These are phyloP conservation scores for Schrenkiella parvula DNA, from an alignment of 345 rosid species.

Conservation along the genomic window DNA sequence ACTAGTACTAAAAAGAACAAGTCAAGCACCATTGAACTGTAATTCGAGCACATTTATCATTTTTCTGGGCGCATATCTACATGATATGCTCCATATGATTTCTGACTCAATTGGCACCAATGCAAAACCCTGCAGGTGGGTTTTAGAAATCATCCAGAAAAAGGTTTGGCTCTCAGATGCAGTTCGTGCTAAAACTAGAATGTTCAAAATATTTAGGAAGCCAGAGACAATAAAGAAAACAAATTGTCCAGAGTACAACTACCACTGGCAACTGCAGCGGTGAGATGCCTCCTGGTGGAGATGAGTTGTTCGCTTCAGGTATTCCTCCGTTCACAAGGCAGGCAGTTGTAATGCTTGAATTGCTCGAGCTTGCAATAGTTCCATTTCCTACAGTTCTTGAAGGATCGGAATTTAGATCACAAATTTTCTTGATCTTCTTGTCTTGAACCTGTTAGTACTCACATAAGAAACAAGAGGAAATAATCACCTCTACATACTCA, in stretches of 20 bases:
- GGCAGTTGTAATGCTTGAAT: constrained; percentile 39
- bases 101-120: neutral
- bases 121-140: neutral
- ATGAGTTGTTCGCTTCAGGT: constrained; percentile 38
- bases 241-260: constrained; percentile 37
- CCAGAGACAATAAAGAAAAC: neutral
- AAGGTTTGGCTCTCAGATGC: neutral
- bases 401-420: constrained; percentile 71
- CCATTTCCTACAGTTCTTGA: constrained; percentile 71
- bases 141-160: neutral
- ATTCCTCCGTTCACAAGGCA: constrained; percentile 61
- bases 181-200: neutral
- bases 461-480: neutral
- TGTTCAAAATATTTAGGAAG: neutral
- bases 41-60: neutral
- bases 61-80: neutral
- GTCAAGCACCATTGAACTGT: constrained; percentile 4
- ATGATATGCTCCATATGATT: neutral
- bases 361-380: constrained; percentile 59
- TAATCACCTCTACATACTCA: neutral
- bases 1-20: neutral
- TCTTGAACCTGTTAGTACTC: constrained; percentile 76
- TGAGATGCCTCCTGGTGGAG: constrained; percentile 69
- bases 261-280: constrained; percentile 92
- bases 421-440: constrained; percentile 85